Base-by-base conservation (phyloP, 208 protist species). In the Cochliopodium minus region DNA sequence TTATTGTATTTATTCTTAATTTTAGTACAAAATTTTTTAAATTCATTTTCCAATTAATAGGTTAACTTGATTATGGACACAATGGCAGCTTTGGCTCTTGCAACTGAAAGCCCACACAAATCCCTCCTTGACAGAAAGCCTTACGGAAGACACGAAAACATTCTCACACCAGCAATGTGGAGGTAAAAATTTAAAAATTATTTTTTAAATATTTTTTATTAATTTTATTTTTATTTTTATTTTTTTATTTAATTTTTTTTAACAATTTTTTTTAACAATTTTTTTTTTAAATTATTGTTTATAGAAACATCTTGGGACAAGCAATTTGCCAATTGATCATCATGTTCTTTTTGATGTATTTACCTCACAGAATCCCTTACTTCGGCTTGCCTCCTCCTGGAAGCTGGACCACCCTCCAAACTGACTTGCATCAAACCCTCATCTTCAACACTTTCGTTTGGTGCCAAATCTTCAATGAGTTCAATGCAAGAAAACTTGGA, bases 391-490 rank as follows among this genome's bases (percentile, higher is more conserved):
- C 35, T 6, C 23, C 17, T 42, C 26, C 15, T n/a, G 25, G n/a
- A n/a, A n/a, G n/a, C n/a, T n/a, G n/a, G n/a, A n/a, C n/a, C n/a
- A n/a, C n/a, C n/a, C n/a, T n/a, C n/a, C n/a, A n/a, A n/a, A 11
- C 32, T 42, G 22, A 55, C n/a, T 4, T 55, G 3, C 39, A 80
- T 30, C 64, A 70, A 25, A 90, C 85, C 0, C 58, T 93, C 40
- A 62, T 93, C 20, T 95, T 95, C 69, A 93, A 95, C 63, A 58
- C 85, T 4, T 93, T 95, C 73, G 78, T 95, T 29, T 76, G 88
- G 9, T 66, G 61, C 50, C 80, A 87, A 36, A 43, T 92, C n/a
- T 74, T 89, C 46, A 90, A 93, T 54, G 86, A 91, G 74, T 67
- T 92, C 62, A 91, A 88, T 69, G 73, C 73, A 57, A 78, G 87